Conservation (phyloP, 1,284 basidiomycete genomes). For the Ustilago crameri region DNA sequence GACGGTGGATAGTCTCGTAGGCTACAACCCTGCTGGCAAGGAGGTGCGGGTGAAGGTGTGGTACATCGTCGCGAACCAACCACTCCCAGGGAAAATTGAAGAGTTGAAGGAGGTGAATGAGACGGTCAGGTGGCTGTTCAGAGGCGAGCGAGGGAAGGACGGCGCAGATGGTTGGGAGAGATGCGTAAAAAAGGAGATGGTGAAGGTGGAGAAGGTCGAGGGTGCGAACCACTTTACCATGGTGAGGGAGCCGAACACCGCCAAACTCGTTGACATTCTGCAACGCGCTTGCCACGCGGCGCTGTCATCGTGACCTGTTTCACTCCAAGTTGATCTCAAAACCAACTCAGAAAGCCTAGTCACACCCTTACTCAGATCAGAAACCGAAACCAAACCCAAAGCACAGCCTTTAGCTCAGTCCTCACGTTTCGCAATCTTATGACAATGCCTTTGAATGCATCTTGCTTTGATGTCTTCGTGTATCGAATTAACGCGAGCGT, state of each 20-base stretch:
- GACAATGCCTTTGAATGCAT: too few species aligned
- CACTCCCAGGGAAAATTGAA: constrained; percentile 21
- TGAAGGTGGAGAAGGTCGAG: constrained; percentile 8
- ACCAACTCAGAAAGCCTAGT: too few species aligned
- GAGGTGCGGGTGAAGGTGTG: constrained; percentile 6
- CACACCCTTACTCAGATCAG: too few species aligned
- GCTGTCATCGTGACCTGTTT: neutral
- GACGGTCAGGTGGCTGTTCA: constrained; percentile 44
- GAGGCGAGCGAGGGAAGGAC: neutral
- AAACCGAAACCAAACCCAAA: too few species aligned
- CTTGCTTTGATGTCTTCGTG: too few species aligned
- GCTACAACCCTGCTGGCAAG: constrained; percentile 2
- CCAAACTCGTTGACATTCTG: constrained; percentile 8
- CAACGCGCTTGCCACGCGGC: constrained; percentile 7
- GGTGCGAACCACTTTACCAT: constrained; percentile 46
- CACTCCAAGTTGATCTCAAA: too few species aligned
- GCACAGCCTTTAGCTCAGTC: too few species aligned
- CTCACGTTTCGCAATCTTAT: too few species aligned
- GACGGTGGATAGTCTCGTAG: constrained; percentile 31
- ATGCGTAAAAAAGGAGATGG: constrained; percentile 6
- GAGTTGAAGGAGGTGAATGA: constrained; percentile 32
- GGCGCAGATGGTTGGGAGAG: constrained; percentile 43
- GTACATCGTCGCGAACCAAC: constrained; percentile 27
- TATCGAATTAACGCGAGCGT: too few species aligned
- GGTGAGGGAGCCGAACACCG: constrained; percentile 16